Base-by-base conservation (phyloP, 345 rosid species). In the Firmiana major region DNA sequence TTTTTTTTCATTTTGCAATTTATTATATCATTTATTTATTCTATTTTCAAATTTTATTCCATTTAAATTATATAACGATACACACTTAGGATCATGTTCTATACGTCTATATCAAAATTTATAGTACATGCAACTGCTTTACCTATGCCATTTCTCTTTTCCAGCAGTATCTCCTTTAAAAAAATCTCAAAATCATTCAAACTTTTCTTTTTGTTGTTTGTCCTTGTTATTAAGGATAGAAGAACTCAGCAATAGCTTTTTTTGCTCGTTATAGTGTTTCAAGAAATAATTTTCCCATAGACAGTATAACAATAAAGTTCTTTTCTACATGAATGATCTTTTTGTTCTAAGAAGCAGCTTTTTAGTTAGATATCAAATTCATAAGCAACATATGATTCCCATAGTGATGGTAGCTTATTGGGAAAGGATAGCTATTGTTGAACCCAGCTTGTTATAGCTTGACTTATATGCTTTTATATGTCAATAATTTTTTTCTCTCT, bases 401-500 rank as follows among this genome's bases (percentile, higher is more conserved):
- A 12, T 80, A 21, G 21, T 16, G 26, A 51, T 64, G 71, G 15
- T 59, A 36, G 34, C 28, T 54, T 38, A 34, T 60, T 9, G 15
- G 34, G 26, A 51, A 69, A 40, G 43, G 40, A 4, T 43, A 54
- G 38, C 46, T 15, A 22, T 38, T 21, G 16, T 36, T 58, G 15
- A 75, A 64, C 9, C 9, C 21, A 45, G 19, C 28, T 71, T 17
- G 17, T 36, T 42, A 42, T 31, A 71, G 53, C 53, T 34, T 68
- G 59, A 75, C 51, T 19, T 55, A 16, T 42, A 71, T 38, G 26
- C 64, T 59, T 38, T 36, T 28, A 42, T 22, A 34, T 70, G 66
- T 71, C 34, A 51, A 55, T 83, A 55, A 71, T 82, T 28, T 79
- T 79, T 45, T 79, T 75, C 59, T 77, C 63, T 80, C 62, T 75